Evolutionary conservation across 495 filamentous ascomycete genomes (phyloP).

Genomic region (Penicillium cataractarum): DNA sequence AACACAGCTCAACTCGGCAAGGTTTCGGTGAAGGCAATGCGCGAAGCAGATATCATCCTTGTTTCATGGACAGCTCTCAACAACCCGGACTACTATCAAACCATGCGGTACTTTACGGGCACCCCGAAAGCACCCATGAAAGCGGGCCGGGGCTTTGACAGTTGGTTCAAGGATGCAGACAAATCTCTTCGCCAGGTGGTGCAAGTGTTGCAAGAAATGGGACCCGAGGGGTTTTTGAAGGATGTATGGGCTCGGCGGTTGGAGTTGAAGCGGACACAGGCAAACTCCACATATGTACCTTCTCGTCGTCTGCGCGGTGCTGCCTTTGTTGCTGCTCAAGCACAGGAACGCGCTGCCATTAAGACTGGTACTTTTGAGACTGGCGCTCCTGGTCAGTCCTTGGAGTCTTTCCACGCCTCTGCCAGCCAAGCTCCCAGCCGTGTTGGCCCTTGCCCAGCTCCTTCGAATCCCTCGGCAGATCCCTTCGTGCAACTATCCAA

Average conservation of each 20-base stretch:
- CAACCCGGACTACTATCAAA: constrained; percentile 49
- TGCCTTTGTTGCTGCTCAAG: constrained; percentile 12
- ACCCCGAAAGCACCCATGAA: constrained; percentile 43
- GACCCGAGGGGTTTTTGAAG: constrained; percentile 30
- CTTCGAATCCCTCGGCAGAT: background rate
- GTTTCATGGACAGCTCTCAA: constrained; percentile 53
- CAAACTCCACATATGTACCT: constrained; percentile 32
- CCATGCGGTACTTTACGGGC: constrained; percentile 55
- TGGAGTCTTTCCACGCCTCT: background rate
- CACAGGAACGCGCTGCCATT: background rate
- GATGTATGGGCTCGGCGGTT: constrained; percentile 32
- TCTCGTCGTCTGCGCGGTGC: constrained; percentile 37
- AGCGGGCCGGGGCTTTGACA: constrained; percentile 50
- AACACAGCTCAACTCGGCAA: constrained; percentile 33
- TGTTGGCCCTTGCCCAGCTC: background rate
- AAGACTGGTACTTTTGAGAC: background rate
- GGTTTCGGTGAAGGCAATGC: constrained; percentile 42
- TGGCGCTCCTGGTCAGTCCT: background rate
- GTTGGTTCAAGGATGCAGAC: constrained; percentile 56
- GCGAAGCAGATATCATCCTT: constrained; percentile 60
- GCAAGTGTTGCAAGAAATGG: constrained; percentile 32
- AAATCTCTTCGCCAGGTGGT: constrained; percentile 47
- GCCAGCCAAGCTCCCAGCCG: background rate
- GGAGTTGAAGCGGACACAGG: constrained; percentile 22
- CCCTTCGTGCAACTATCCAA: background rate